Conservation (phyloP, 805 yeast genomes). For the Kluyveromyces siamensis region DNA sequence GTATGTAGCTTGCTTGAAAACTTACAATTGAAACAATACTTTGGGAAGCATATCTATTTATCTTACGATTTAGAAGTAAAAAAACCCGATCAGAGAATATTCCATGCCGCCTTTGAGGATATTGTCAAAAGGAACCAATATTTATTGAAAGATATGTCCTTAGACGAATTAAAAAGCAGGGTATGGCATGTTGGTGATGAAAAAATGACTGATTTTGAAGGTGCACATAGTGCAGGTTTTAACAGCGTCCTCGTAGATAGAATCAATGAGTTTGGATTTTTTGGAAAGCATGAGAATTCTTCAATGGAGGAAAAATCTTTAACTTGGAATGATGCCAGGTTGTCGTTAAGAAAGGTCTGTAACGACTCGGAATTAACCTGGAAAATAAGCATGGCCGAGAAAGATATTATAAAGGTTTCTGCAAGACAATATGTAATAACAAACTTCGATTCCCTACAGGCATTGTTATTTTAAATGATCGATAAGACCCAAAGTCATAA, state of each 20-base stretch:
- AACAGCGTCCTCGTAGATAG: constrained; percentile 50
- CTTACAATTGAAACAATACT: constrained; percentile 36
- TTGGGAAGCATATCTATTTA: constrained; percentile 35
- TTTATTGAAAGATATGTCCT: constrained; percentile 5
- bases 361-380: constrained; percentile 14
- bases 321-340: constrained; percentile 10
- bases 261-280: constrained; percentile 21
- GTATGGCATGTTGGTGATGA: constrained; percentile 69
- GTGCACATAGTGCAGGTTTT: constrained; percentile 50
- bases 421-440: constrained; percentile 16
- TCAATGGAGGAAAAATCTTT: background rate
- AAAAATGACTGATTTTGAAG: constrained; percentile 43
- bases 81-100: constrained; percentile 47
- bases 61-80: constrained; percentile 47
- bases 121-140: constrained; percentile 16
- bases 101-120: constrained; percentile 30
- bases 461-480: constrained; percentile 5
- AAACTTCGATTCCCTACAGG: constrained; percentile 14
- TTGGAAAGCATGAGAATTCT: constrained; percentile 6
- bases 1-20: constrained; percentile 38
- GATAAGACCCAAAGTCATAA: no score
- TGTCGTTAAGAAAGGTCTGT: constrained; percentile 23
- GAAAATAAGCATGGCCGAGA: constrained; percentile 11
- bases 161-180: constrained; percentile 14
- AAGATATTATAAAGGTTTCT: constrained; percentile 13